Base-by-base conservation (phyloP, 1,284 basidiomycete genomes). In the Thelephora terrestris region DNA sequence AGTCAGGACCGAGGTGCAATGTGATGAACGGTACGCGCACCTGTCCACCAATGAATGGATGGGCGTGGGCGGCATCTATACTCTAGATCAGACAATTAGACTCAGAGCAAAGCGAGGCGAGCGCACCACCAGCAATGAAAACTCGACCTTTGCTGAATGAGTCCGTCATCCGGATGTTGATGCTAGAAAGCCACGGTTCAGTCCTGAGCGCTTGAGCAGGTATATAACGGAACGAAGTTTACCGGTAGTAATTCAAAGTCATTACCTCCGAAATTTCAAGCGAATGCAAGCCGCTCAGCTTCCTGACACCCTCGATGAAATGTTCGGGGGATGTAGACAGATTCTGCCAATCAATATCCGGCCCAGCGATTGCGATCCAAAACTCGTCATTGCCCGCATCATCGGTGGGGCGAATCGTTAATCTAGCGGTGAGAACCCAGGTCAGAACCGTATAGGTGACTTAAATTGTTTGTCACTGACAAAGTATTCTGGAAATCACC, bases 121-220 rank as follows among this genome's bases (percentile, higher is more conserved):
- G 6, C 12, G 3, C 20, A 70, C 68, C 69, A 55, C 69, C 69
- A 5, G 57, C 61, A n/a, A 71, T 51, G 47, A 70, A 68, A 2
- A 61, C 61, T 7, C 64, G 53, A 0, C 65, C 68, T 17, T 60
- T 57, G 14, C 49, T 52, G 50, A 71, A 64, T 39, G 60, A 60
- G 34, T 66, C 58, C 1, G 63, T 64, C 61, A 68, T 65, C 5
- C 67, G 52, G 40, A 69, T 64, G 49, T 68, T 69, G 1, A 65
- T 62, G 24, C 69, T 70, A 21, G 2, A 21, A 21, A 23, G n/a
- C 2, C 4, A 10, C n/a, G 10, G 6, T 32, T 32, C 29, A 42
- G 12, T 12, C 10, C 25, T n/a, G 24, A n/a, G n/a, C n/a, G n/a
- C n/a, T n/a, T n/a, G n/a, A 5, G 5, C 16, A 27, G 23, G 29